Base-by-base conservation (phyloP, 1,284 basidiomycete genomes). In the Ustilago bromivora region DNA sequence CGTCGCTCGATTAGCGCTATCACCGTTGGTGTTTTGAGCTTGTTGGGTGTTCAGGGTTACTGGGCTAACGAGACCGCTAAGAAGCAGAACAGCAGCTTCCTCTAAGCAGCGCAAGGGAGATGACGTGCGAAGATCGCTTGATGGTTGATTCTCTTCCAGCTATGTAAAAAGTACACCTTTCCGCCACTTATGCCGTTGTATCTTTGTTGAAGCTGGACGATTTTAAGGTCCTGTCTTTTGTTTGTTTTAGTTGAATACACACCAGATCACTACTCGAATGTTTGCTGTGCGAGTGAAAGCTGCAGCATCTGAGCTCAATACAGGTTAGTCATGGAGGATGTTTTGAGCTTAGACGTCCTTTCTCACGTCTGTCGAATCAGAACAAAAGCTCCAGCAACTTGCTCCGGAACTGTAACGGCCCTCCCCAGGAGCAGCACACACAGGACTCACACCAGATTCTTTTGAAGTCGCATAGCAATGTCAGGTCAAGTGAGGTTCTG, bases 41-140 rank as follows among this genome's bases (percentile, higher is more conserved):
- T 85, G 52, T 61, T 85, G 40, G 84, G 84, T 28, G 82, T 73
- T 52, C 78, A 84, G 58, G 60, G 76, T n/a, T 81, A 78, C 73
- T 72, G 67, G 57, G 82, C 79, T 36, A 60, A 66, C 55, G 79
- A 83, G 54, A 76, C 75, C 3, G 79, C 79, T 4, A 76, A 72
- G 49, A 73, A 81, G 68, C 82, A 83, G 71, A 66, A 36, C 34
- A 57, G 57, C 53, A 58, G 60, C 43, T 46, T 46, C 43, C 13
- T 55, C 60, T 75, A 41, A 61, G 19, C 60, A 35, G 32, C 23
- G 12, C 47, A 13, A 13, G n/a, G 47, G 19, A 15, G 47, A 49
- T 40, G 23, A 28, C 43, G n/a, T 46, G 8, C n/a, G n/a, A n/a
- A 9, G 7, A 10, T 19, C n/a, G n/a, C 40, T 28, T 28, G 11